Conservation (phyloP, 2,329 filamentous ascomycete species). For the Xylariaceae sp. region DNA sequence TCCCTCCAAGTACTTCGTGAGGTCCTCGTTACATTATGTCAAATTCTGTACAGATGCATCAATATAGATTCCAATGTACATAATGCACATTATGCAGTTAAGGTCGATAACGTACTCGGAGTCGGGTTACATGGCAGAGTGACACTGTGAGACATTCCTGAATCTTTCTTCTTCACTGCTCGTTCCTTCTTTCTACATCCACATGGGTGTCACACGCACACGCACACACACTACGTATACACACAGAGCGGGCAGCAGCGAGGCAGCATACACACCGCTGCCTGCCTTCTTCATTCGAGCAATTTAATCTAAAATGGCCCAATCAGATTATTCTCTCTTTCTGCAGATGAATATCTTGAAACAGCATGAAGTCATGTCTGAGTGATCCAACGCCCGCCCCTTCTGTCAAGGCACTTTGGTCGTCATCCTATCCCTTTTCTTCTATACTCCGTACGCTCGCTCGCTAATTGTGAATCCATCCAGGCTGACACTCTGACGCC, state of each 20-base stretch:
- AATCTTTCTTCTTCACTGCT: not conserved
- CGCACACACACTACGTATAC: not conserved
- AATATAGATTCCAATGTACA: not conserved
- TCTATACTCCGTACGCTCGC: not conserved
- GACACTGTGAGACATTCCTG: not conserved
- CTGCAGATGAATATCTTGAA: conserved; percentile 15
- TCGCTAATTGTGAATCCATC: not conserved
- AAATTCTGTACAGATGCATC: not conserved
- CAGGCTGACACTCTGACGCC: too few species aligned
- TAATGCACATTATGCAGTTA: not conserved
- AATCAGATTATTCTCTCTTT: conserved; percentile 11
- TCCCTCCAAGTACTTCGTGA: not conserved
- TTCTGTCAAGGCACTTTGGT: conserved; percentile 8
- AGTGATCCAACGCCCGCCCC: conserved; percentile 3
- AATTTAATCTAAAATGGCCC: conserved; percentile 5
- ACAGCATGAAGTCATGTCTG: conserved; percentile 6
- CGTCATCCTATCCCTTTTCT: not conserved
- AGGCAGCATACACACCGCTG: conserved; percentile 8
- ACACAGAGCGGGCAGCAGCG: not conserved
- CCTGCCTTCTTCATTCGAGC: conserved; percentile 6
- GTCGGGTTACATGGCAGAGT: not conserved
- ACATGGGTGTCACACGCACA: not conserved
- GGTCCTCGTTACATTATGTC: not conserved
- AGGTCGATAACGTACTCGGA: not conserved
- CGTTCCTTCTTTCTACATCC: not conserved